Evolutionary conservation across 345 rosid species (phyloP), one percentile per base, ranked within the genome.

Genomic region (Garcia nutans): DNA sequence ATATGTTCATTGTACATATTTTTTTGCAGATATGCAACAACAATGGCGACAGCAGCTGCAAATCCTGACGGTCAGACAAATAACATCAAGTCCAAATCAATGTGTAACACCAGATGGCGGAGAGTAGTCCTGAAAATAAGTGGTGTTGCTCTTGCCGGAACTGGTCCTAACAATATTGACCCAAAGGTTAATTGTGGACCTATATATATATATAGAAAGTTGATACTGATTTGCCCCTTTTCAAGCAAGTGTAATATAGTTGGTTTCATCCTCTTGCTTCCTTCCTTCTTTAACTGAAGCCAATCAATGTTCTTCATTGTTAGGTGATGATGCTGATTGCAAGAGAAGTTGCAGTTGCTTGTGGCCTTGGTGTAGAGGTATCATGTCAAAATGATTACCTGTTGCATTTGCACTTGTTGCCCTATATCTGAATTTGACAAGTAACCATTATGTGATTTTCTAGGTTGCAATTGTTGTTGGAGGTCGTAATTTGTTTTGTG

Each of bases 401-500:
- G 6, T 72, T 42, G n/a, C 11, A 17, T 59, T 16, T 4, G 58
- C 60, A 47, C 10, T 19, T 50, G 13, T 20, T 50, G 22, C 23
- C 52, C 8, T 74, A 49, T 64, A 61, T 42, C n/a, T 74, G 31
- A 50, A 64, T 63, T 74, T 63, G 47, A 50, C 49, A 41, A 23
- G 55, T 71, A 59, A 49, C 41, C 37, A 3, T 0, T 16, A 4
- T 65, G 26, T 65, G 20, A 41, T 64, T 67, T 59, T 81, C 12
- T 77, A 94, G 98, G 92, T 92, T 47, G 96, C 97, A 5, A 87
- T 94, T 77, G 96, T 92, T 74, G 92, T 94, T 84, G 98, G 98
- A 67, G 92, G 93, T 74, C 86, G 97, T 54, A 92, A 94, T 77
- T 87, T 92, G 73, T 92, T 94, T 74, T 89, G 94, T 77, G 89